Conservation (phyloP, 2,329 filamentous ascomycete species). For the Fusarium compactum region DNA sequence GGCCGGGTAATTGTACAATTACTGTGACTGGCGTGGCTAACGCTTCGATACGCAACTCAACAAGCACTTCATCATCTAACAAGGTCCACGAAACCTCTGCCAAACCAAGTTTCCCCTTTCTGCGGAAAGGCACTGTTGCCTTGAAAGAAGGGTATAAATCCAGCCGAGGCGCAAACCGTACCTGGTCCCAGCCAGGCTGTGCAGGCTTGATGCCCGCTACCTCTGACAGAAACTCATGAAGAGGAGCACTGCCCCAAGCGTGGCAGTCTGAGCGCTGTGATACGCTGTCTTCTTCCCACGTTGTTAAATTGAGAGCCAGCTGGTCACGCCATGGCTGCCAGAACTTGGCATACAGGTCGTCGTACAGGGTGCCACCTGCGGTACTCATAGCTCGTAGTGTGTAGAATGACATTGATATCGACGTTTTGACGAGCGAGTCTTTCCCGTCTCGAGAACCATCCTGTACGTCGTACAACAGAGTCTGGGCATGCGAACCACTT, state of each 20-base stretch:
- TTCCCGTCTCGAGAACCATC: background rate
- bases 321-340: conserved; percentile 4
- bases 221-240: background rate
- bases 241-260: conserved; percentile 5
- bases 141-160: background rate
- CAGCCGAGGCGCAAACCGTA: background rate
- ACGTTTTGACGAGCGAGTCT: background rate
- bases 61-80: background rate
- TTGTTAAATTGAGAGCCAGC: background rate
- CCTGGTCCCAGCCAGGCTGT: background rate
- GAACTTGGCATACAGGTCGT: background rate
- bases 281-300: background rate
- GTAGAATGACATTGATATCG: conserved; percentile 1
- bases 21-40: background rate
- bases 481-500: background rate
- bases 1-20: background rate
- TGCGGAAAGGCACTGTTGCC: background rate
- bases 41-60: background rate
- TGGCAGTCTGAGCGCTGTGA: background rate
- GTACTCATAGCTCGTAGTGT: background rate
- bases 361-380: background rate
- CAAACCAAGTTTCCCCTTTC: rapidly evolving
- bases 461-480: background rate
- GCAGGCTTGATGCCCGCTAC: background rate
- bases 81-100: background rate